Evolutionary conservation across 208 protist species (phyloP), one percentile per base, ranked within the genome.

Genomic region (Leishmania guyanensis): DNA sequence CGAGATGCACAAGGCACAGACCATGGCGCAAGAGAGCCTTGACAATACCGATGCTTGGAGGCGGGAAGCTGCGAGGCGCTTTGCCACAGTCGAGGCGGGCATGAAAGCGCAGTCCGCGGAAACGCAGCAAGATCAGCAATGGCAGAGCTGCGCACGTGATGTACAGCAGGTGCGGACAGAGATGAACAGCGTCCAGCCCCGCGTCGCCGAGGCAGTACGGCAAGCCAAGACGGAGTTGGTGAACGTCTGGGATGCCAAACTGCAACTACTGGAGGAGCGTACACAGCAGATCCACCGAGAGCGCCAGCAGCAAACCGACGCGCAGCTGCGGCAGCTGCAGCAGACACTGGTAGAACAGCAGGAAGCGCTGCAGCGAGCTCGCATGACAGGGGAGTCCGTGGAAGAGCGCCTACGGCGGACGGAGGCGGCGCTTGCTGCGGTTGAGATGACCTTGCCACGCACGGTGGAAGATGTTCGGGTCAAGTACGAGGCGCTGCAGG

Each of bases 401-500:
- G 87, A 89, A 29, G 83, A 84, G 76, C 78, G 84, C 5, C 86
- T 86, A 8, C 79, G 77, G 20, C 70, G 80, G 5, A 54, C 60
- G 17, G 66, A 83, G 43, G 29, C 75, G 16, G 78, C 77, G 5
- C 77, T 88, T 54, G 69, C 80, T 20, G 75, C 86, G 48, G 60
- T 86, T 53, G 73, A 88, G 70, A 77, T 73, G 17, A 36, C 75
- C 33, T 6, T 83, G 51, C 48, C 74, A n/a, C 43, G 68, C 82
- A 43, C 58, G 54, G 48, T 75, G 69, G 76, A 65, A 6, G 77
- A 70, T 12, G 54, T 72, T 12, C 75, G 78, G 43, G 64, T 65
- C 20, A 79, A 64, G 74, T 72, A 33, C 68, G 83, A 86, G 14
- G 83, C 83, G 4, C 51, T 85, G 53, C 62, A 79, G 69, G n/a